A percentile compares a stretch with the other conserved stretches of the same genome.
Conservation (phyloP, 176 grass and related monocot species). For the Leersia perrieri region DNA sequence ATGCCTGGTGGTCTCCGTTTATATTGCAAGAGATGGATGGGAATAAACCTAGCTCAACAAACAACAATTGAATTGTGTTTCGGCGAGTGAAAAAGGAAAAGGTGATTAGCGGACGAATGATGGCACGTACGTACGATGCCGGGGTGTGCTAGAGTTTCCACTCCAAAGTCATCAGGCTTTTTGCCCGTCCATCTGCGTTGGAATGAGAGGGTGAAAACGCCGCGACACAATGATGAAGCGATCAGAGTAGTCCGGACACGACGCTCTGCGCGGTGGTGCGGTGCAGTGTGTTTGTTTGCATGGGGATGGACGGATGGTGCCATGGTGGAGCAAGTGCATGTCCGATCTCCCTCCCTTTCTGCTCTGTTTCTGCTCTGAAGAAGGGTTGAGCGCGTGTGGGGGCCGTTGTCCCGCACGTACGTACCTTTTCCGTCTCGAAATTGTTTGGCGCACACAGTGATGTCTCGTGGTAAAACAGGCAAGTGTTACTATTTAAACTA, state of each 20-base stretch:
- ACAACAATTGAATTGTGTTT: too few species aligned
- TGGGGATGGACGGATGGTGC: neutral
- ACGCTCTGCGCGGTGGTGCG: neutral
- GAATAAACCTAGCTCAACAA: too few species aligned
- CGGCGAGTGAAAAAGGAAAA: too few species aligned
- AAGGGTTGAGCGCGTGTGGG: constrained; percentile 12
- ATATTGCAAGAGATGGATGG: too few species aligned
- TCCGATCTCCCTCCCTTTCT: neutral
- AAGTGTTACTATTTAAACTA: neutral
- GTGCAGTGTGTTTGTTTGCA: neutral
- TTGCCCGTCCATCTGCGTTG: neutral
- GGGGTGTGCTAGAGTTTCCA: constrained; percentile 17
- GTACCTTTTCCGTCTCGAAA: neutral
- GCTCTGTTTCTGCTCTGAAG: constrained; percentile 1
- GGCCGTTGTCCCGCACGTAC: neutral
- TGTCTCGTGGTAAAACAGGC: neutral
- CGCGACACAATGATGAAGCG: constrained; percentile 36
- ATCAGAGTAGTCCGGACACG: neutral
- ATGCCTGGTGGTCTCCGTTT: too few species aligned
- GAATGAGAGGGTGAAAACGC: neutral
- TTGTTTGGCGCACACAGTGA: neutral
- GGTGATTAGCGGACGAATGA: neutral
- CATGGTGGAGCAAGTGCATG: neutral
- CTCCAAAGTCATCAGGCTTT: constrained; percentile 30
- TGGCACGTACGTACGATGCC: neutral